Percentiles rank a stretch among this genome's conserved stretches.
These are phyloP conservation scores for Crithidia expoeki DNA, from an alignment of 208 protist species.

Conservation along the genomic window DNA sequence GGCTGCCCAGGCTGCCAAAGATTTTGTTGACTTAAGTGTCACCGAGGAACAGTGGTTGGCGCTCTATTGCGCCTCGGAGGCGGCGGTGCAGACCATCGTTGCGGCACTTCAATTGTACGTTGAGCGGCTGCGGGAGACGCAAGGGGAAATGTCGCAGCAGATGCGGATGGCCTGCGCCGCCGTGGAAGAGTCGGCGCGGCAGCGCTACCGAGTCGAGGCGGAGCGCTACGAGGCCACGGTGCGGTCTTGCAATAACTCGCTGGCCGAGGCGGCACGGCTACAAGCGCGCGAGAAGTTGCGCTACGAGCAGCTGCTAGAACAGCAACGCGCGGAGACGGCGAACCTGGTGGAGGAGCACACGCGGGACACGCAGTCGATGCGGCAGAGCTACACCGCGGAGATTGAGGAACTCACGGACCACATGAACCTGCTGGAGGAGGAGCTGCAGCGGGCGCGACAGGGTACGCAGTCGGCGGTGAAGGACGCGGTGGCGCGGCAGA, in stretches of 20 bases:
- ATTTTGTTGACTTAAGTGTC: constrained; percentile 21
- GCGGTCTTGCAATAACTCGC: constrained; percentile 9
- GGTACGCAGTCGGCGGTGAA: constrained; percentile 5
- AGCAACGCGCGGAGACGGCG: constrained; percentile 3
- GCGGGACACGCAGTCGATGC: constrained; percentile 18
- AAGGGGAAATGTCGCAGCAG: constrained; percentile 20
- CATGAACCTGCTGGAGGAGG: constrained; percentile 20
- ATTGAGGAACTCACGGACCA: constrained; percentile 18
- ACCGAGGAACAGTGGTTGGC: neutral
- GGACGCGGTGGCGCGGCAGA: constrained; percentile 19
- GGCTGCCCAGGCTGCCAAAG: constrained; percentile 19
- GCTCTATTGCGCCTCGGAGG: constrained; percentile 14
- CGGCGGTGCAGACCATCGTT: neutral
- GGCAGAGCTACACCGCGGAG: constrained; percentile 19
- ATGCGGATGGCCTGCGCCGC: constrained; percentile 12
- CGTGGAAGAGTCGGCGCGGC: constrained; percentile 19
- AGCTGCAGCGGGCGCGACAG: constrained; percentile 7
- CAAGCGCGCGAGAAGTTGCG: neutral
- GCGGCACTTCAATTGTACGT: neutral
- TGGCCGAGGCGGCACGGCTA: neutral
- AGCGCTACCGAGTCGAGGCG: constrained; percentile 7
- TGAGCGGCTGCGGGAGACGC: neutral
- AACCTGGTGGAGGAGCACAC: constrained; percentile 9
- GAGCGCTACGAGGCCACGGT: constrained; percentile 18
- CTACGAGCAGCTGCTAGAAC: constrained; percentile 11